Base-by-base conservation (phyloP, 1,284 basidiomycete genomes). In the Apiotrichum montevideense region DNA sequence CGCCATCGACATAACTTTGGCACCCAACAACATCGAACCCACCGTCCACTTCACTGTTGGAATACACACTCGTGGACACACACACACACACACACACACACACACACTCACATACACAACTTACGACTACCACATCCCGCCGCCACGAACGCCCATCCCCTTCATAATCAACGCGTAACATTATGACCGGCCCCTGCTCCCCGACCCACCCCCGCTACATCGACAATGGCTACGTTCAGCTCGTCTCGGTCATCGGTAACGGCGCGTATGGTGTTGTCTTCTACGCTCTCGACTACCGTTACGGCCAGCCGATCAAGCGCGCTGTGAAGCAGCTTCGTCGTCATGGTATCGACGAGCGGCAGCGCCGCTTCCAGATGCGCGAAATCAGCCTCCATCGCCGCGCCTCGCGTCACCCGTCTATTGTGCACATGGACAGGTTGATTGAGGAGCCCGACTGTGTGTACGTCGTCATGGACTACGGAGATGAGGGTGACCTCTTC, bases 231-330 rank as follows among this genome's bases (percentile, higher is more conserved):
- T 80, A 83, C 52, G 83, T 98, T 62, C 85, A 94, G 78, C 88
- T 98, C 67, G 85, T 90, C 66, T 85, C 88, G 69, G 84, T 96
- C 57, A 85, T 98, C 55, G 95, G 95, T 53, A 85, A 91, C 52
- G 95, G 95, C 48, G 93, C 93, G 34, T 98, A 97, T 74, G 95
- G 95, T 60, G 87, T 95, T 67, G 94, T 97, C 51, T 97, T 96
- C 78, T 87, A 87, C 62, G 93, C 88, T 40, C 78, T 88, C 62
- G 88, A 88, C 59, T 53, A 68, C 51, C 79, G 56, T 79, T 81
- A 54, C 73, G 55, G 80, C 79, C 67, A 83, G 81, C 60, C 59
- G 15, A 58, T 68, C 15, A 69, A 69, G 56, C 71, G 91, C 84
- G 95, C 95, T 48, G 91, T 98, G 77, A 98, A 98, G 80, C 95